These are phyloP conservation scores for Fusarium nematophilum DNA, from an alignment of 2,329 filamentous ascomycete species.

Conservation along the genomic window DNA sequence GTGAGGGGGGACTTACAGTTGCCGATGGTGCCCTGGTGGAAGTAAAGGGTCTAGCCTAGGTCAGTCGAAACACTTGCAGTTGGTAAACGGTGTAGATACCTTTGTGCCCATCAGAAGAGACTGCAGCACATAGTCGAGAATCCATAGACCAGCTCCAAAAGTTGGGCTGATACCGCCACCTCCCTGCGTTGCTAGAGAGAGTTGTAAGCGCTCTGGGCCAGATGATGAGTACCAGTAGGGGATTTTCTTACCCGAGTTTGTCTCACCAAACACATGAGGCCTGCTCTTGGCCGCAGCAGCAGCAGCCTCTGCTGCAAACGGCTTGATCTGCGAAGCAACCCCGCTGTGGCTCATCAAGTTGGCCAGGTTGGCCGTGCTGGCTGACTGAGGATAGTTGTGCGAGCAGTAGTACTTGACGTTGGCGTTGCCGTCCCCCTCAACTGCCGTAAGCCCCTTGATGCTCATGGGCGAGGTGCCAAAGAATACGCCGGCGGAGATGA, in stretches of 20 bases:
- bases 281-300: slow-evolving; percentile 52
- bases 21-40: slow-evolving; percentile 64
- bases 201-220: neutral
- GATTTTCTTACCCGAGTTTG: slow-evolving; percentile 49
- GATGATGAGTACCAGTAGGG: no score
- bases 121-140: slow-evolving; percentile 54
- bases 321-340: slow-evolving; percentile 52
- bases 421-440: slow-evolving; percentile 50
- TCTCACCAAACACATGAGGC: slow-evolving; percentile 57
- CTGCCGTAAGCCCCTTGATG: slow-evolving; percentile 49
- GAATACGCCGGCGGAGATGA: slow-evolving; percentile 51
- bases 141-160: slow-evolving; percentile 55
- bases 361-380: slow-evolving; percentile 48
- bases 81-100: neutral
- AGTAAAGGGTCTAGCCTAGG: slow-evolving; percentile 54
- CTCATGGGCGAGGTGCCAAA: slow-evolving; percentile 50
- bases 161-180: slow-evolving; percentile 54
- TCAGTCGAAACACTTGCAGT: neutral
- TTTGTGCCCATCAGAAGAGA: slow-evolving; percentile 42
- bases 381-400: slow-evolving; percentile 58
- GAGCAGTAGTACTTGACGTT: slow-evolving; percentile 57
- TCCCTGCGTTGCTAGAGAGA: slow-evolving; percentile 48
- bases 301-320: slow-evolving; percentile 51
- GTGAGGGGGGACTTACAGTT: slow-evolving; percentile 52
- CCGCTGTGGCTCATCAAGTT: slow-evolving; percentile 56